Conservation (phyloP, 2,329 filamentous ascomycete genomes). For the Plectosphaerella plurivora region DNA sequence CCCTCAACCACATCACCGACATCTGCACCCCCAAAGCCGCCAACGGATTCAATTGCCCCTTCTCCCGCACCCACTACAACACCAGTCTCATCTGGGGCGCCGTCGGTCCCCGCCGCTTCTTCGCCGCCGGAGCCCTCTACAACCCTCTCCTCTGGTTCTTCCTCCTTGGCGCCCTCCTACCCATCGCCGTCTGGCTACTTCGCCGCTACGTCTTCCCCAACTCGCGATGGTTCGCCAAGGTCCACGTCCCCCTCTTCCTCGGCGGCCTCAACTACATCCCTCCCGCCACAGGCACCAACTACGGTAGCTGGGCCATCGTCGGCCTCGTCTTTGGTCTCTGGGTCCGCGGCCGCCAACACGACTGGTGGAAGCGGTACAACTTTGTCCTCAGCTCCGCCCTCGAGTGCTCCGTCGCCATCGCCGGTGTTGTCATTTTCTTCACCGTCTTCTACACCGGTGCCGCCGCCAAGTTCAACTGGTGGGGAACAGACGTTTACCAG, state of each 20-base stretch:
- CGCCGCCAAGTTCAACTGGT: conserved; percentile 19
- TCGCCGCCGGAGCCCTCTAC: conserved; percentile 46
- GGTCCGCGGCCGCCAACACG: conserved; percentile 16
- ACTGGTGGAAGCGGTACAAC: conserved; percentile 26
- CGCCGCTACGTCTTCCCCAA: conserved; percentile 16
- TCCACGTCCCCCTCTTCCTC: conserved; percentile 24
- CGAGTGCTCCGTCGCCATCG: conserved; percentile 24
- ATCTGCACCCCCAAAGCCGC: conserved; percentile 41
- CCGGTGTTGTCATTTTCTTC: conserved; percentile 27
- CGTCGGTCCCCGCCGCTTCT: conserved; percentile 52
- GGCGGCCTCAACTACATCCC: conserved; percentile 26
- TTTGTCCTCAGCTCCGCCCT: conserved; percentile 25
- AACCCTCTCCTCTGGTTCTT: conserved; percentile 47
- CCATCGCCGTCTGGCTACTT: conserved; percentile 38
- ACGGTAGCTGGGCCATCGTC: conserved; percentile 24
- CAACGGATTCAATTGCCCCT: conserved; percentile 40
- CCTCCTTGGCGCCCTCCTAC: conserved; percentile 43
- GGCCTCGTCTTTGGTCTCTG: conserved; percentile 21
- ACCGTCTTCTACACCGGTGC: conserved; percentile 24
- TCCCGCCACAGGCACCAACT: conserved; percentile 25
- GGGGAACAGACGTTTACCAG: conserved; percentile 20
- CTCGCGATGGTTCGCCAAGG: conserved; percentile 17
- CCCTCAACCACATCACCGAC: conserved; percentile 38
- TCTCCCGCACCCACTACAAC: conserved; percentile 39
- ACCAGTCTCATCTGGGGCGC: conserved; percentile 53